Percentiles rank a stretch among this genome's conserved stretches.
Conservation (phyloP, 2,329 filamentous ascomycete genomes). For the Neodidymelliopsis sp. region DNA sequence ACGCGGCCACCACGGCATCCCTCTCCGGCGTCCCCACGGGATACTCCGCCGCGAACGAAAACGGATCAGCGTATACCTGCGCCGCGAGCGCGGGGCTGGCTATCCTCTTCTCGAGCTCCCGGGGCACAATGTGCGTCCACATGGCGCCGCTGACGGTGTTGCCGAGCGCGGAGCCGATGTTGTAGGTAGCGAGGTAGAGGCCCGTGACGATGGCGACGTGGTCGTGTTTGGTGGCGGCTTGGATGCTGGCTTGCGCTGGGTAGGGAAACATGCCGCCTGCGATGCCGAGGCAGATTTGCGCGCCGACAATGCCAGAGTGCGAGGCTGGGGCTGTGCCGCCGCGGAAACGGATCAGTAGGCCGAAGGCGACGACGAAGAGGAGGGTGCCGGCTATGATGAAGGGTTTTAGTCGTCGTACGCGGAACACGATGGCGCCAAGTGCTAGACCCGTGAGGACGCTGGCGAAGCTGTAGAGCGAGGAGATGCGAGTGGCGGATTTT, state of each 20-base stretch:
- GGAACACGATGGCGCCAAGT: constrained; percentile 63
- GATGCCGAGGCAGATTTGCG: constrained; percentile 68
- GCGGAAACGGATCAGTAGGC: constrained; percentile 69
- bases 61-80: constrained; percentile 53
- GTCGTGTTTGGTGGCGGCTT: constrained; percentile 60
- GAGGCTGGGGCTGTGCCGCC: constrained; percentile 56
- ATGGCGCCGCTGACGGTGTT: constrained; percentile 68
- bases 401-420: constrained; percentile 65
- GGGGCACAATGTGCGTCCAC: constrained; percentile 63
- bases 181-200: constrained; percentile 67
- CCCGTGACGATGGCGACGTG: constrained; percentile 70
- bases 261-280: constrained; percentile 69
- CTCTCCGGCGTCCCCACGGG: constrained; percentile 56
- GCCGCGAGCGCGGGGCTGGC: constrained; percentile 52
- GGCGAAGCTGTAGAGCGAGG: constrained; percentile 65
- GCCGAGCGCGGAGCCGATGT: constrained; percentile 67
- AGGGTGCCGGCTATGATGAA: constrained; percentile 68
- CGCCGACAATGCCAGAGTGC: constrained; percentile 67
- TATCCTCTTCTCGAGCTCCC: constrained; percentile 50
- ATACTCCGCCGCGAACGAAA: constrained; percentile 48
- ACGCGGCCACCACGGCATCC: constrained; percentile 53
- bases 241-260: constrained; percentile 59
- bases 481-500: constrained; percentile 65
- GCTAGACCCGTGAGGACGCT: constrained; percentile 66
- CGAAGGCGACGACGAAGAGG: constrained; percentile 71